A percentile compares a stretch with the other conserved stretches of the same genome.
Evolutionary conservation across 345 rosid genomes (phyloP).

Genomic region (Aethionema arabicum): DNA sequence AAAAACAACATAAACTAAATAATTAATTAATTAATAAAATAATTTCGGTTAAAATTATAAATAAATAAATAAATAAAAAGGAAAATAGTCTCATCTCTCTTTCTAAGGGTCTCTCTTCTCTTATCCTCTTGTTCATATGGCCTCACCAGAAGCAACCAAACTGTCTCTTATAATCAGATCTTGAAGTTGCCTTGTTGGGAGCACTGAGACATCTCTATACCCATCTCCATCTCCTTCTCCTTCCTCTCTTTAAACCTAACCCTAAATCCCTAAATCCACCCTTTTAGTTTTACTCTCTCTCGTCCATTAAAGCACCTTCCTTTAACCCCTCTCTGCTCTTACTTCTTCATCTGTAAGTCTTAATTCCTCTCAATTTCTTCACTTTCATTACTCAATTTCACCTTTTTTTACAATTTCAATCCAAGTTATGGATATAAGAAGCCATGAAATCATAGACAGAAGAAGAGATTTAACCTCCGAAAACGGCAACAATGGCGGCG

Average conservation of each 20-base stretch:
- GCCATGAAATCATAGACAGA: conserved; percentile 45
- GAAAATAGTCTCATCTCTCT: conserved; percentile 33
- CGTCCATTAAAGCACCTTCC: background rate
- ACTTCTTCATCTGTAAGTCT: too few species aligned
- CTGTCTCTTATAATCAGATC: conserved; percentile 82
- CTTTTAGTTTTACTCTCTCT: conserved; percentile 11
- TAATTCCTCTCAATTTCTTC: conserved; percentile 9
- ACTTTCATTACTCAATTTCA: conserved; percentile 13
- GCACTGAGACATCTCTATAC: conserved; percentile 56
- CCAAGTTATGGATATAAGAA: conserved; percentile 35
- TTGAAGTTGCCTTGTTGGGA: conserved; percentile 64
- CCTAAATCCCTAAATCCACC: conserved; percentile 22
- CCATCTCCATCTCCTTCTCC: too few species aligned
- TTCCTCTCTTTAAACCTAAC: conserved; percentile 16
- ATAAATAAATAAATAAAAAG: background rate
- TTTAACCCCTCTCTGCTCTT: too few species aligned
- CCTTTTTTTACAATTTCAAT: conserved; percentile 6
- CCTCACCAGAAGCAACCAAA: conserved; percentile 90
- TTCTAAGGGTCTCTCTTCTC: conserved; percentile 34
- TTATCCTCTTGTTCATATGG: conserved; percentile 43
- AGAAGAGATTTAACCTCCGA: conserved; percentile 39
- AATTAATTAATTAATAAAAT: too few species aligned
- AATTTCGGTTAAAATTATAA: too few species aligned
- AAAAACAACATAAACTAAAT: too few species aligned
- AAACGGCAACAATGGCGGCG: conserved; percentile 37